Conservation (phyloP, 1,284 basidiomycete genomes). For the Ceratobasidium sp. region DNA sequence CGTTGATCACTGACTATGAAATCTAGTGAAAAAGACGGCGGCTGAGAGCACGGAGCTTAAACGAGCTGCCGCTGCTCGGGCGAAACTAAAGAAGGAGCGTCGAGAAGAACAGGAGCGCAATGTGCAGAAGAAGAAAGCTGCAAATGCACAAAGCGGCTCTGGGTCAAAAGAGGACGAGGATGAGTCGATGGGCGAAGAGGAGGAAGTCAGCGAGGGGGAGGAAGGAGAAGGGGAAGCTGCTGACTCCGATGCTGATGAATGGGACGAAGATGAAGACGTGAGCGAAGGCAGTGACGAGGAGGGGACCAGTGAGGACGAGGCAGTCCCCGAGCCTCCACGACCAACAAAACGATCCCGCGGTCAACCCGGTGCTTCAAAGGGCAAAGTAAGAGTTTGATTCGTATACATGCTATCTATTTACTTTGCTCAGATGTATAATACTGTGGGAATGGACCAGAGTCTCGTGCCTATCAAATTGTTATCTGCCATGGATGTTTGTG, state of each 20-base stretch:
- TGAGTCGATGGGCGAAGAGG: slow-evolving; percentile 55
- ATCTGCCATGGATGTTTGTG: neutral
- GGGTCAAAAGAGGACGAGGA: slow-evolving; percentile 56
- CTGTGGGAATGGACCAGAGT: neutral
- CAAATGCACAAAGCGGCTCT: slow-evolving; percentile 52
- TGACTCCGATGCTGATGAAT: slow-evolving; percentile 57
- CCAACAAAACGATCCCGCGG: slow-evolving; percentile 18
- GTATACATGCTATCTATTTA: neutral
- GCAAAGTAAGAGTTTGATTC: slow-evolving; percentile 26
- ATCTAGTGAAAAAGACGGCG: slow-evolving; percentile 82
- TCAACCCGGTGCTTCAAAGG: slow-evolving; percentile 16
- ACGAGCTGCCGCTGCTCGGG: slow-evolving; percentile 78
- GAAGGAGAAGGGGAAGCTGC: slow-evolving; percentile 55
- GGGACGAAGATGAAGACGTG: slow-evolving; percentile 54
- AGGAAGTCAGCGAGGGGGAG: slow-evolving; percentile 53
- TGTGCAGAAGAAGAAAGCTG: slow-evolving; percentile 79
- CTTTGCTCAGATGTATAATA: neutral
- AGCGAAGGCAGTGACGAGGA: slow-evolving; percentile 50
- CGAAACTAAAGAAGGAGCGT: slow-evolving; percentile 76
- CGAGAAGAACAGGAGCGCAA: slow-evolving; percentile 89
- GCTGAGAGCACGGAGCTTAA: slow-evolving; percentile 73
- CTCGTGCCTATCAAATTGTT: too few species aligned
- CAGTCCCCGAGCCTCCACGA: slow-evolving; percentile 40
- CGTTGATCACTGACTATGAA: neutral
- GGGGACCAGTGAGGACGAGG: slow-evolving; percentile 49